Evolutionary conservation across 2,329 filamentous ascomycete species (phyloP).

Genomic region (Fusarium tricinctum): DNA sequence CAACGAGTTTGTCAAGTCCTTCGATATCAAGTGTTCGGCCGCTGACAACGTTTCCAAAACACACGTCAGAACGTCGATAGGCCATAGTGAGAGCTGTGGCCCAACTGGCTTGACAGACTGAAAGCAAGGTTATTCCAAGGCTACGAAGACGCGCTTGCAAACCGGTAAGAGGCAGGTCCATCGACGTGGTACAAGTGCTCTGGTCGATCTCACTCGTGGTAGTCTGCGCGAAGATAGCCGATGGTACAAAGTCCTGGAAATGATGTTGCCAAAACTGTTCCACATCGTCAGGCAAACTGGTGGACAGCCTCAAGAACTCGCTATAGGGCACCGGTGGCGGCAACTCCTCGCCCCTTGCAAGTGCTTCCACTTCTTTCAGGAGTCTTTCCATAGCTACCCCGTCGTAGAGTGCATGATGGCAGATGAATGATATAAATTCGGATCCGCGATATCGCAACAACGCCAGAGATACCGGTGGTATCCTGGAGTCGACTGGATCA

Average conservation of each 20-base stretch:
- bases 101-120: slow-evolving; percentile 81
- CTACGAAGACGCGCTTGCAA: slow-evolving; percentile 66
- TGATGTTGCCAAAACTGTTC: slow-evolving; percentile 76
- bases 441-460: slow-evolving; percentile 54
- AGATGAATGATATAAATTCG: slow-evolving; percentile 63
- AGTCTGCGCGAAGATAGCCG: slow-evolving; percentile 46
- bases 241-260: slow-evolving; percentile 64
- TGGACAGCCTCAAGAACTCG: slow-evolving; percentile 73
- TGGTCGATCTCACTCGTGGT: slow-evolving; percentile 47
- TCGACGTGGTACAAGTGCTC: slow-evolving; percentile 48
- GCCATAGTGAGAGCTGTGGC: slow-evolving; percentile 71
- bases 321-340: slow-evolving; percentile 68
- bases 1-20: slow-evolving; percentile 79
- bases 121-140: slow-evolving; percentile 73
- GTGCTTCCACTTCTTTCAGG: slow-evolving; percentile 76
- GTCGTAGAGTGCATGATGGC: slow-evolving; percentile 90
- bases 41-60: slow-evolving; percentile 89
- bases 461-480: slow-evolving; percentile 62
- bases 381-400: slow-evolving; percentile 80
- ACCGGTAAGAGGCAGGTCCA: slow-evolving; percentile 57
- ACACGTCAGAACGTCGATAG: slow-evolving; percentile 74
- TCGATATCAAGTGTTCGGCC: slow-evolving; percentile 78
- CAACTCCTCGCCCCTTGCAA: slow-evolving; percentile 65
- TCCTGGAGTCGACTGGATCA: slow-evolving; percentile 59
- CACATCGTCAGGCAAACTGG: slow-evolving; percentile 61